These are phyloP conservation scores for Prunus kanzakura DNA, from an alignment of 306 rosid genomes.

Conservation along the genomic window DNA sequence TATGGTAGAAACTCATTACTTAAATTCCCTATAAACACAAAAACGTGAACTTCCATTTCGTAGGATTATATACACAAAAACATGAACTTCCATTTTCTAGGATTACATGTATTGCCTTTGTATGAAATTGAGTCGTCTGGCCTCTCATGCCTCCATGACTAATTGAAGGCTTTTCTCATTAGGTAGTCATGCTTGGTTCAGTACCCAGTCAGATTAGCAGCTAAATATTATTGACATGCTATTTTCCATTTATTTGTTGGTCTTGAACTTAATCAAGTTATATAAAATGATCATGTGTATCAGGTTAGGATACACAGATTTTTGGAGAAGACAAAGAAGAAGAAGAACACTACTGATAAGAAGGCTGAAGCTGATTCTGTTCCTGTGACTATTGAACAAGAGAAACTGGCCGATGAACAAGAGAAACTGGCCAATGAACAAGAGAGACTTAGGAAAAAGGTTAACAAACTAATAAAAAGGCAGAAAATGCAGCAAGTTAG, in stretches of 20 bases:
- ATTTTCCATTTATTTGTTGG: slow-evolving; percentile 17
- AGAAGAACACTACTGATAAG: slow-evolving; percentile 28
- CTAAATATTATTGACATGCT: not conserved
- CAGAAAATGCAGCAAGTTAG: slow-evolving; percentile 60
- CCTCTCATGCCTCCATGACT: not conserved
- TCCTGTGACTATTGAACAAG: slow-evolving; percentile 26
- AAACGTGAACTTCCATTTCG: not conserved
- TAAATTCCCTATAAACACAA: not conserved
- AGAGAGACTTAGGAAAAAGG: slow-evolving; percentile 44
- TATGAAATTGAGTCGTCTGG: not conserved
- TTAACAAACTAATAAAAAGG: slow-evolving; percentile 53
- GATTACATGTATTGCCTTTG: slow-evolving; percentile 1
- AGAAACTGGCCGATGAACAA: slow-evolving; percentile 21
- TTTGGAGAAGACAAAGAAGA: slow-evolving; percentile 55
- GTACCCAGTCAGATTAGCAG: not conserved
- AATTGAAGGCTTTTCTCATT: not conserved
- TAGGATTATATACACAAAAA: not conserved
- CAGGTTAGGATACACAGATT: slow-evolving; percentile 73
- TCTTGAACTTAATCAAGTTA: not conserved
- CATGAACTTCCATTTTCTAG: not conserved
- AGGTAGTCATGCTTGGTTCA: not conserved
- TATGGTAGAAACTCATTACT: not conserved
- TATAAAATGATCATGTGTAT: slow-evolving; percentile 21
- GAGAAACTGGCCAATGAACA: slow-evolving; percentile 32
- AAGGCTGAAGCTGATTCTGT: slow-evolving; percentile 39